Evolutionary conservation across 805 yeast species (phyloP).

Genomic region (Cyberlindnera saturnus): DNA sequence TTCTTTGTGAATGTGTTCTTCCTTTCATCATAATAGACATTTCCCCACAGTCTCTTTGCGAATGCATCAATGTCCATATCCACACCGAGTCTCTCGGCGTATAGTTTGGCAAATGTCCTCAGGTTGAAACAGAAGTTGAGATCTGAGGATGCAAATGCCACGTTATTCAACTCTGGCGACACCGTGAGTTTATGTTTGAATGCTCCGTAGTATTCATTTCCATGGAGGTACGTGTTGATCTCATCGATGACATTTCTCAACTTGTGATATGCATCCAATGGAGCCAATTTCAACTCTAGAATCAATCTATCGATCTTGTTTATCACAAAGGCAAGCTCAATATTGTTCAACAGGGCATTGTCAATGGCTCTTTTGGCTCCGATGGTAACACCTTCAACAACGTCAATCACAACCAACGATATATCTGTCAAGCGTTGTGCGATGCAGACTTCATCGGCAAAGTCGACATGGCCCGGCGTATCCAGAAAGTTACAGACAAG

Average conservation of each 20-base stretch:
- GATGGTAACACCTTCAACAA: conserved; percentile 73
- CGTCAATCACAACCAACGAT: conserved; percentile 69
- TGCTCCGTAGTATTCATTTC: conserved; percentile 24
- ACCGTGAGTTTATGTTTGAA: conserved; percentile 21
- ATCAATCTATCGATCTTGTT: conserved; percentile 86
- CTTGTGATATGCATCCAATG: conserved; percentile 66
- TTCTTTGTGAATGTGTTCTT: conserved; percentile 38
- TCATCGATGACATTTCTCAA: conserved; percentile 53
- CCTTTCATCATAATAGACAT: conserved; percentile 42
- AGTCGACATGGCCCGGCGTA: conserved; percentile 89
- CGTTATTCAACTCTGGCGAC: conserved; percentile 64
- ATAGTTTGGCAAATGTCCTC: conserved; percentile 53
- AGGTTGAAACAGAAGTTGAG: conserved; percentile 62
- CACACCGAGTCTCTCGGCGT: conserved; percentile 28
- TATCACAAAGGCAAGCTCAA: conserved; percentile 54
- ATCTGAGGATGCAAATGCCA: conserved; percentile 67
- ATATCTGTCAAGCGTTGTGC: conserved; percentile 59
- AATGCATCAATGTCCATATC: conserved; percentile 35
- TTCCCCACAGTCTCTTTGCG: conserved; percentile 70
- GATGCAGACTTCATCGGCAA: conserved; percentile 65
- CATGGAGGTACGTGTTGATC: conserved; percentile 48
- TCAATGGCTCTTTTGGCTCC: conserved; percentile 47
- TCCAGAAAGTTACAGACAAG: conserved; percentile 62
- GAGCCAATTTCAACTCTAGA: conserved; percentile 71
- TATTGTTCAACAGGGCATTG: conserved; percentile 42